Evolutionary conservation across 2,329 filamentous ascomycete genomes (phyloP).

Genomic region (Corynespora cassiicola): DNA sequence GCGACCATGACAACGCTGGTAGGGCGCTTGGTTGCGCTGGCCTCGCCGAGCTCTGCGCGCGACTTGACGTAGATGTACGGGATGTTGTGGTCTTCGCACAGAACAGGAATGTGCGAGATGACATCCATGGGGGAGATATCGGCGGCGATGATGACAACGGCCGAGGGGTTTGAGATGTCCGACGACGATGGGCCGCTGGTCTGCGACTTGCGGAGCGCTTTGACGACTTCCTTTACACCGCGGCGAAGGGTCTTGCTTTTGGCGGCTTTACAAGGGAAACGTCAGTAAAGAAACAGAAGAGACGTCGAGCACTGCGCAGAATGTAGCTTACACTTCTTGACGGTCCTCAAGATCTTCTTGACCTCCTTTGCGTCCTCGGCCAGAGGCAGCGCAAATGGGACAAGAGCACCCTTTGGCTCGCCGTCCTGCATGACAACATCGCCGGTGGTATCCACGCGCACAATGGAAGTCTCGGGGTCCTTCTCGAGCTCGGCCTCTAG

Average conservation of each 20-base stretch:
- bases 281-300: not conserved
- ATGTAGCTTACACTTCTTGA: constrained; percentile 62
- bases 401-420: constrained; percentile 63
- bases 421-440: constrained; percentile 51
- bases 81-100: constrained; percentile 97
- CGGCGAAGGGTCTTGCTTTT: constrained; percentile 96
- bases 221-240: constrained; percentile 98
- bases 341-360: constrained; percentile 70
- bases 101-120: constrained; percentile 95
- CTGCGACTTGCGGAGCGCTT: constrained; percentile 91
- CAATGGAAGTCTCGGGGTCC: constrained; percentile 61
- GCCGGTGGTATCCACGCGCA: constrained; percentile 49
- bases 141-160: constrained; percentile 88
- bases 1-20: constrained; percentile 92
- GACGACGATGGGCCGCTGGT: constrained; percentile 69
- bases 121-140: constrained; percentile 99
- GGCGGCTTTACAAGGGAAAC: constrained; percentile 68
- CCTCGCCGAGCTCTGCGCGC: constrained; percentile 90
- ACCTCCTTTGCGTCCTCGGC: constrained; percentile 75
- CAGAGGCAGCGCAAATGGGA: constrained; percentile 83
- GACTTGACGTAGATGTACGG: constrained; percentile 95
- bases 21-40: constrained; percentile 92
- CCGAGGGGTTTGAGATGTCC: constrained; percentile 62
- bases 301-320: not conserved
- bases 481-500: constrained; percentile 65